Base-by-base conservation (phyloP, 2,329 filamentous ascomycete genomes). In the Botryotinia calthae region DNA sequence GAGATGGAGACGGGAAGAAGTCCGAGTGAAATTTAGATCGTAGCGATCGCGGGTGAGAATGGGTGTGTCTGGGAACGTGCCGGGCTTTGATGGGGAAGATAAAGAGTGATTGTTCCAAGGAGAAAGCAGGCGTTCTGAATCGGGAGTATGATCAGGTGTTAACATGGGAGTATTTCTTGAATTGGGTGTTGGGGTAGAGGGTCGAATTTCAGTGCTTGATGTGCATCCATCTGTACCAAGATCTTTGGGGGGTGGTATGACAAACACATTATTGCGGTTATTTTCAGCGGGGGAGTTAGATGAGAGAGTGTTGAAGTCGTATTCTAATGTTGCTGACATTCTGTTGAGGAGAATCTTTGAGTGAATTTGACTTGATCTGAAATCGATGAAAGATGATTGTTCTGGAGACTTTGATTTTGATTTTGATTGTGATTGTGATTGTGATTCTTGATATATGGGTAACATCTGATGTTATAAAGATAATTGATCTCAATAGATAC, bases 221-320 rank as follows among this genome's bases (percentile, higher is more conserved):
- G 10, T 16, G 9, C 1, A 63, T 2, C 25, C 25, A 10, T 12
- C 16, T 4, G 18, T 20, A 63, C 10, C 7, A 16, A 4, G 16
- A 28, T 9, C 18, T 31, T 37, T 31, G 40, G 25, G 7, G 12
- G 14, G 40, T 44, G 14, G 10, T 63, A 28, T 6, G 22, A 37
- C 37, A 31, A 7, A 2, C 8, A 6, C n/a, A 63, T 20, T 16
- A 14, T 63, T 63, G n/a, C 5, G 1, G 14, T 44, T 7, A 9
- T 18, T 5, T n/a, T 16, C 14, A 1, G 2, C 6, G 14, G 14
- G 2, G 12, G 7, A 8, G 12, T 16, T 5, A 2, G 61, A 6
- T 22, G 14, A 2, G 16, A 2, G 10, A 46, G n/a, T 46, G 10
- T 16, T 28, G 4, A 3, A 6, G 12, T 34, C 1, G 42, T 2